phyloP scores from a whole-genome alignment of 495 filamentous ascomycete species.

The Eremomyces bilateralis region DNA sequence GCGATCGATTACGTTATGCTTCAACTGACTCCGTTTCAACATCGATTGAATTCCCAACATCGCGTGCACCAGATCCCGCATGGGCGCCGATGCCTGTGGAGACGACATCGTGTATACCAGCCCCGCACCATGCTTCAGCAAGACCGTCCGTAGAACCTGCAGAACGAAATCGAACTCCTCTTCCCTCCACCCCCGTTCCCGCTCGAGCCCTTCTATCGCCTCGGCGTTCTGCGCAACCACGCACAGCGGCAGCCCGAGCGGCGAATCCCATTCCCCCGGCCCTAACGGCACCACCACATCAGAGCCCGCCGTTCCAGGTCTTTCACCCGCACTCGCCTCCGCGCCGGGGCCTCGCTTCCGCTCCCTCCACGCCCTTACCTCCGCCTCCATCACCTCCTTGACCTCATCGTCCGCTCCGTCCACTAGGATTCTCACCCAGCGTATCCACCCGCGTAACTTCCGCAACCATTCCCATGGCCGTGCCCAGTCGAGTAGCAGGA shows the following conservation, averaged over 20 bases:
- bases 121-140: conserved; percentile 75
- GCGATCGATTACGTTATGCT: conserved; percentile 87
- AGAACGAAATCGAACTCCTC: conserved; percentile 83
- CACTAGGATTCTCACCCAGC: conserved; percentile 54
- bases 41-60: conserved; percentile 79
- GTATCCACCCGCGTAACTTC: conserved; percentile 70
- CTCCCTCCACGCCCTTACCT: conserved; percentile 42
- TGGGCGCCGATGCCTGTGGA: conserved; percentile 26
- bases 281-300: conserved; percentile 60
- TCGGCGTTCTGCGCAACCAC: conserved; percentile 89
- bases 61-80: conserved; percentile 70
- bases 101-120: conserved; percentile 72
- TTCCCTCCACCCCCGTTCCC: conserved; percentile 76
- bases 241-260: conserved; percentile 68
- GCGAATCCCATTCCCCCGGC: conserved; percentile 87
- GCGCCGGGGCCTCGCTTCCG: conserved; percentile 27
- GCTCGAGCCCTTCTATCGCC: conserved; percentile 70
- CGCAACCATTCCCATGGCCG: conserved; percentile 84
- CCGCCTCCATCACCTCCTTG: conserved; percentile 65
- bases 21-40: conserved; percentile 58
- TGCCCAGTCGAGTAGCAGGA: conserved; percentile 80
- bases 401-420: conserved; percentile 51
- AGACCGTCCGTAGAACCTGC: conserved; percentile 67
- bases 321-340: conserved; percentile 4
- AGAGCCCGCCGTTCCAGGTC: conserved; percentile 24